Evolutionary conservation across 2,329 filamentous ascomycete genomes (phyloP).

Genomic region (Trichoderma sp.): DNA sequence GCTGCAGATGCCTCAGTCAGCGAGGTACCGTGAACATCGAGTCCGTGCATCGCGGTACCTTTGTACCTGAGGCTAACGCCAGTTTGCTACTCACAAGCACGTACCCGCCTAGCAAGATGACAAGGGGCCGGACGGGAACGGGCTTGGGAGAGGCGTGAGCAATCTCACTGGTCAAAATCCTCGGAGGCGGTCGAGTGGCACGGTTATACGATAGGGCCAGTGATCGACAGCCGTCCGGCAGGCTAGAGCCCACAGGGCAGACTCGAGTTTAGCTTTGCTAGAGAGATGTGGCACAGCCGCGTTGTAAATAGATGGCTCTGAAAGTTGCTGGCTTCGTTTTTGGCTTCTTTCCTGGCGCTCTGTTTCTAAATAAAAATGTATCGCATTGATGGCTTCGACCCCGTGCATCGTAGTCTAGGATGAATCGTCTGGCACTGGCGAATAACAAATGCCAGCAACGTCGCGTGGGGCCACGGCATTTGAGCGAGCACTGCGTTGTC

Average conservation of each 20-base stretch:
- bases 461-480: background rate
- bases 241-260: constrained; percentile 16
- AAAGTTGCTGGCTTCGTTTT: background rate
- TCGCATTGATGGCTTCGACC: background rate
- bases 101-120: background rate
- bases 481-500: background rate
- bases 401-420: background rate
- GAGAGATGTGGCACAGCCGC: constrained; percentile 16
- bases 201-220: constrained; percentile 19
- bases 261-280: background rate
- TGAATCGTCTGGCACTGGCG: background rate
- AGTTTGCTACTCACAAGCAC: background rate
- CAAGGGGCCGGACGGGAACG: background rate
- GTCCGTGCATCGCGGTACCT: background rate
- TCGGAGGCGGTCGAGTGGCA: background rate
- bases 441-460: background rate
- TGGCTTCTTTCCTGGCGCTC: background rate
- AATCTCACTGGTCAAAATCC: background rate
- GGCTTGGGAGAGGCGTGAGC: background rate
- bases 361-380: background rate
- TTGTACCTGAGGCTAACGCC: constrained; percentile 7
- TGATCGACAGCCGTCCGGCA: constrained; percentile 18
- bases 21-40: background rate
- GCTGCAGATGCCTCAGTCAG: background rate
- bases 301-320: constrained; percentile 10